phyloP scores from a whole-genome alignment of 2,329 filamentous ascomycete genomes.

The Trichoderma sp. region DNA sequence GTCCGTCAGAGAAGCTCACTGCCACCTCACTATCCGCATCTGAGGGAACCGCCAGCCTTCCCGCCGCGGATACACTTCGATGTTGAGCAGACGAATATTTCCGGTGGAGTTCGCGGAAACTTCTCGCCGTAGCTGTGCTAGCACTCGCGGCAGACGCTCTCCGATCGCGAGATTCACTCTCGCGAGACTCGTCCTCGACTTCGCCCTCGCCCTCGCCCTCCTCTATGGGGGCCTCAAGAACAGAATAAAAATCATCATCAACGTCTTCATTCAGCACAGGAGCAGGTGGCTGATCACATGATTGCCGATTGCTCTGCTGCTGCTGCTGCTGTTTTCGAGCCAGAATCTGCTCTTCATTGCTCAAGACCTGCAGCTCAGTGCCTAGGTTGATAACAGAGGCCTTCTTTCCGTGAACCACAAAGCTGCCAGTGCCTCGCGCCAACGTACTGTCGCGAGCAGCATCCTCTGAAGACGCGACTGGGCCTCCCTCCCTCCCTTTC shows the following conservation, averaged over 20 bases:
- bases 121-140: constrained; percentile 67
- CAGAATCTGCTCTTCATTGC: constrained; percentile 70
- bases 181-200: constrained; percentile 42
- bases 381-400: constrained; percentile 97
- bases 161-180: constrained; percentile 48
- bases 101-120: constrained; percentile 63
- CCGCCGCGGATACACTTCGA: constrained; percentile 44
- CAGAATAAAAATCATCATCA: constrained; percentile 56
- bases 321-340: constrained; percentile 57
- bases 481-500: constrained; percentile 66
- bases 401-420: constrained; percentile 97
- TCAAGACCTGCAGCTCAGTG: constrained; percentile 79
- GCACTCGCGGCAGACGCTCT: constrained; percentile 64
- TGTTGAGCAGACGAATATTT: constrained; percentile 59
- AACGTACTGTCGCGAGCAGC: constrained; percentile 65
- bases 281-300: constrained; percentile 36
- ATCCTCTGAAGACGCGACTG: constrained; percentile 40
- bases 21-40: constrained; percentile 64
- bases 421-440: constrained; percentile 78
- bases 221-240: constrained; percentile 49
- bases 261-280: constrained; percentile 39
- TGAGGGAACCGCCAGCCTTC: constrained; percentile 50
- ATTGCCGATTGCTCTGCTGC: constrained; percentile 42
- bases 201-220: constrained; percentile 33
- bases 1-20: constrained; percentile 61